A percentile compares a stretch with the other conserved stretches of the same genome.
phyloP scores from a whole-genome alignment of 2,329 filamentous ascomycete species.

The Cryphonectria naterciae region DNA sequence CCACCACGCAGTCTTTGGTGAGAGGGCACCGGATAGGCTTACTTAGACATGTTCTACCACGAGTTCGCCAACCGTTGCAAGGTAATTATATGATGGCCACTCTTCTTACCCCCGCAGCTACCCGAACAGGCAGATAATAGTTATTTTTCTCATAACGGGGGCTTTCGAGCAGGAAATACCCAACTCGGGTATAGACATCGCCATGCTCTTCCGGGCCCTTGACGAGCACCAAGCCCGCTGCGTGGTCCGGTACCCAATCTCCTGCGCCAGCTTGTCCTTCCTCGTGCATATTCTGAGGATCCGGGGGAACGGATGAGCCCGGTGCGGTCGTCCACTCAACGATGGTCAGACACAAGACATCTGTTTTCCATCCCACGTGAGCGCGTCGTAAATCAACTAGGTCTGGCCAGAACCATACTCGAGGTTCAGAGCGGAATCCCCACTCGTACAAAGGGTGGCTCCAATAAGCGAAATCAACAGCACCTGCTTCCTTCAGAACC shows the following conservation, averaged over 20 bases:
- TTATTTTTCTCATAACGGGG: no score
- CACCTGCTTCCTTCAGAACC: not conserved
- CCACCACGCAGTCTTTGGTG: no score
- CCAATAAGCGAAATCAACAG: not conserved
- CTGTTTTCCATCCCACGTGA: not conserved
- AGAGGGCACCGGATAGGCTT: no score
- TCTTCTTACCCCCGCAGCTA: not conserved
- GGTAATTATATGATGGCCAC: not conserved
- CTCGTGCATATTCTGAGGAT: not conserved
- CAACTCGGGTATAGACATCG: not conserved
- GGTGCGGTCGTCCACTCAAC: not conserved
- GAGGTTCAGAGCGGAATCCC: no score
- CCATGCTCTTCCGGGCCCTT: not conserved
- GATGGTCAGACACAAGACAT: constrained; percentile 1
- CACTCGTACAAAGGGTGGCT: not conserved
- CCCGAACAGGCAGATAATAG: not conserved
- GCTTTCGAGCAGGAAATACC: not conserved
- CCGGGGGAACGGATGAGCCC: no score
- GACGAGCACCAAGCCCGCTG: not conserved
- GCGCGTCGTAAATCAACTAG: not conserved
- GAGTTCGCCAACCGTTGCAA: not conserved
- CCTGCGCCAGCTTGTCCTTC: not conserved
- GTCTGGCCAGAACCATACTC: not conserved
- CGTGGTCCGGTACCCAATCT: not conserved
- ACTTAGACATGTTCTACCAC: no score